phyloP scores from a whole-genome alignment of 139 green algal species.

The Chlorella sorokiniana region DNA sequence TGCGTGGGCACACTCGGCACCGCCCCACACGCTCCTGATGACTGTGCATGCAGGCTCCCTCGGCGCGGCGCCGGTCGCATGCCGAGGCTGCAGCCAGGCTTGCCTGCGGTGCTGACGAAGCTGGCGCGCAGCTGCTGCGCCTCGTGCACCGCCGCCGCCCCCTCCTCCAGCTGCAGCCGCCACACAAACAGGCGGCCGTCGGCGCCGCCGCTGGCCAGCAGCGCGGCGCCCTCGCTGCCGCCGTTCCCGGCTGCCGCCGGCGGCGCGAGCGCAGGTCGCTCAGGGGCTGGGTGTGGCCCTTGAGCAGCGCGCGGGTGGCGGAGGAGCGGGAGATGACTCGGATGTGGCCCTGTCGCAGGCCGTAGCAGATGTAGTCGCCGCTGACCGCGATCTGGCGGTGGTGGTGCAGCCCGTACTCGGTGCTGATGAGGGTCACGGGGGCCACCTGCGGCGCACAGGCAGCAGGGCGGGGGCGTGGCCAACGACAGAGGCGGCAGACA shows the following conservation, averaged over 20 bases:
- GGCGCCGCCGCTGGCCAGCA: constrained; percentile 53
- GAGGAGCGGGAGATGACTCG: constrained; percentile 69
- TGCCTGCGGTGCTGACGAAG: constrained; percentile 5
- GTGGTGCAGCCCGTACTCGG: constrained; percentile 46
- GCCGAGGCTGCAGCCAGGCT: no score
- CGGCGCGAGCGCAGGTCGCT: constrained; percentile 56
- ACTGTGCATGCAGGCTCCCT: no score
- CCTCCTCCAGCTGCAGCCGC: constrained; percentile 45
- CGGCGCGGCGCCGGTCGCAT: no score
- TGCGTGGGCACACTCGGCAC: no score
- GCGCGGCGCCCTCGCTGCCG: constrained; percentile 16
- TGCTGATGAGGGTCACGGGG: constrained; percentile 64
- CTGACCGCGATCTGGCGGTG: constrained; percentile 63
- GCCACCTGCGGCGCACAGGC: constrained; percentile 47
- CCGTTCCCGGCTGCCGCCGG: neutral
- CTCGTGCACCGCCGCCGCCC: constrained; percentile 33
- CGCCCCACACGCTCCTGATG: no score
- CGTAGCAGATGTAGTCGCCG: constrained; percentile 78
- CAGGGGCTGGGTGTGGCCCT: constrained; percentile 64
- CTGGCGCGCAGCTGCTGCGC: constrained; percentile 40
- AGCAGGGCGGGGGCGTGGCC: no score
- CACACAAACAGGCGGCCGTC: constrained; percentile 62
- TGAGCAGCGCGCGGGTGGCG: constrained; percentile 64
- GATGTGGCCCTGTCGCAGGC: constrained; percentile 77
- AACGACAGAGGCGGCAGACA: no score